phyloP scores from a whole-genome alignment of 352 stramenopile genomes.

The Bremia lactucae region DNA sequence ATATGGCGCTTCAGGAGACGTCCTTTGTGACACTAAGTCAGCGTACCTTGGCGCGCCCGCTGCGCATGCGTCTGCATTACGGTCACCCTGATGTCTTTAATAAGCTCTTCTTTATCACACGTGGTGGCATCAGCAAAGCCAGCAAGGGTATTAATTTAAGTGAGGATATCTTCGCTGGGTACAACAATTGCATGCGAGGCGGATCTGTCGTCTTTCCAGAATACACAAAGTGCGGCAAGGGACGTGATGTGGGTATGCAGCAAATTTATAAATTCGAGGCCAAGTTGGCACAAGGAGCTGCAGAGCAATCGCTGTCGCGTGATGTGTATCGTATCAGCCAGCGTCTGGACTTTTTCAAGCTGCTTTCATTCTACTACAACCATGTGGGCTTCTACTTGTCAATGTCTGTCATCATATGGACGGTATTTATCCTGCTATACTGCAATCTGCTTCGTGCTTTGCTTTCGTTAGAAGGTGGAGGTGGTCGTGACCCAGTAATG shows the following conservation, averaged over 20 bases:
- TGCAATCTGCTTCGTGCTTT: conserved; percentile 91
- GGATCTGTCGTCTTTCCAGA: conserved; percentile 96
- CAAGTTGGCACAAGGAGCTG: conserved; percentile 94
- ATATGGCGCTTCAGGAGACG: conserved; percentile 98
- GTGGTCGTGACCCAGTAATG: conserved; percentile 87
- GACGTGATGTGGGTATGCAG: conserved; percentile 98
- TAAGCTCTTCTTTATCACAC: conserved; percentile 99
- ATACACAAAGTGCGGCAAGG: conserved; percentile 98
- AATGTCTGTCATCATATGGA: conserved; percentile 96
- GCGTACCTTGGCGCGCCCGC: conserved; percentile 90
- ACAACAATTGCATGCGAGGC: conserved; percentile 97
- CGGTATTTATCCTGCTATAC: conserved; percentile 95
- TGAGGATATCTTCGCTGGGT: conserved; percentile 99
- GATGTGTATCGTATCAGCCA: conserved; percentile 97
- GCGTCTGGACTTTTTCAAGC: conserved; percentile 96
- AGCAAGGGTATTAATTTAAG: conserved; percentile 99
- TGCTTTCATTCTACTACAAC: conserved; percentile 99
- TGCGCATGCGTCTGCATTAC: conserved; percentile 97
- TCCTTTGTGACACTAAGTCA: conserved; percentile 98
- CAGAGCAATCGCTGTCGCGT: conserved; percentile 95
- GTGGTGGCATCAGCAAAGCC: conserved; percentile 97
- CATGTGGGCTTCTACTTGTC: conserved; percentile 98
- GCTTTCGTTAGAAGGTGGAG: conserved; percentile 87
- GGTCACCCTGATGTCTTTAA: conserved; percentile 99
- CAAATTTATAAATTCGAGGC: conserved; percentile 99